Evolutionary conservation across 345 rosid genomes (phyloP).

Genomic region (Lumnitzera littorea): DNA sequence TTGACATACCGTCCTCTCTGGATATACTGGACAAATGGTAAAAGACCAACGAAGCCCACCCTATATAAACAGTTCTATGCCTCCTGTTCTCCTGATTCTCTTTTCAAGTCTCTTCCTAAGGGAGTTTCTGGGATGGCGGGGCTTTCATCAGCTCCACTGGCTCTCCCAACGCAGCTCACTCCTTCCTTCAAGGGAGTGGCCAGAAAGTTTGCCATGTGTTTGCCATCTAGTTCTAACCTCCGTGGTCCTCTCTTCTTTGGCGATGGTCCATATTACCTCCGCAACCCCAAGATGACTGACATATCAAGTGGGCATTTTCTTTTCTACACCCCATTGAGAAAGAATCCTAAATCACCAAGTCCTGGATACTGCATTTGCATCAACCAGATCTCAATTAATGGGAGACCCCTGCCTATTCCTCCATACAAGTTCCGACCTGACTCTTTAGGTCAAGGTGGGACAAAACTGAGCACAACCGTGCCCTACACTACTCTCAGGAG

Average conservation of each 20-base stretch:
- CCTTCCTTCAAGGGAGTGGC: background rate
- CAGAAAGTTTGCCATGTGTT: constrained; percentile 3
- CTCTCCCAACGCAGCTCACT: constrained; percentile 5
- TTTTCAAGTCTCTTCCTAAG: constrained; percentile 14
- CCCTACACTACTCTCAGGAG: constrained; percentile 24
- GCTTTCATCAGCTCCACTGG: constrained; percentile 2
- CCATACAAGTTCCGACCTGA: constrained; percentile 10
- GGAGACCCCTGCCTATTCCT: constrained; percentile 4
- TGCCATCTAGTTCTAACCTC: constrained; percentile 13
- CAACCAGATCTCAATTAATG: constrained; percentile 11
- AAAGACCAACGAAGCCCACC: constrained; percentile 6
- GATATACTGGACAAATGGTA: constrained; percentile 15
- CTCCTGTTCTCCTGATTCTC: constrained; percentile 14
- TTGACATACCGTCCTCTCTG: constrained; percentile 8
- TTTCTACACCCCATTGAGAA: constrained; percentile 15
- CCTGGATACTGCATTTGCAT: constrained; percentile 16
- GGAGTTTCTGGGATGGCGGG: background rate
- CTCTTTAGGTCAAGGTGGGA: constrained; percentile 20
- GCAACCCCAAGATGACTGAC: background rate
- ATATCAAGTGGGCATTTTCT: constrained; percentile 14
- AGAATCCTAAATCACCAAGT: background rate
- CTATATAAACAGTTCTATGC: constrained; percentile 2
- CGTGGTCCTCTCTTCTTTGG: constrained; percentile 25
- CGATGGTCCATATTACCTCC: constrained; percentile 20
- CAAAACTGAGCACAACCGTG: constrained; percentile 17